These are phyloP conservation scores for Cryptomeria japonica DNA, from an alignment of 75 land plant species.

Conservation along the genomic window DNA sequence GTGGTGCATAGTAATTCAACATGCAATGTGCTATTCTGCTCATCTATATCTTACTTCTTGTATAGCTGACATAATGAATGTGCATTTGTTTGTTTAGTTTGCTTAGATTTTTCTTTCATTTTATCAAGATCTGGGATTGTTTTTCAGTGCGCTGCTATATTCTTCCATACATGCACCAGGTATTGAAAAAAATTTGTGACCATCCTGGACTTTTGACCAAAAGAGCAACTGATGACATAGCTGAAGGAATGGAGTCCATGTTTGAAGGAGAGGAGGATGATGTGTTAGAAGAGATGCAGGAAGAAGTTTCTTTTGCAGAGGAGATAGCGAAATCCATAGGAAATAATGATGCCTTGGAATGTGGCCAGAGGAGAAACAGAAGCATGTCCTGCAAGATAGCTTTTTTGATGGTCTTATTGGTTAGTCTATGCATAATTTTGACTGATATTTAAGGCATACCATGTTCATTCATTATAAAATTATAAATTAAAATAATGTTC, in stretches of 20 bases:
- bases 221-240: conserved; percentile 86
- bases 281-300: conserved; percentile 16
- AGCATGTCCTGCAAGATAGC: conserved; percentile 84
- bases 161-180: conserved; percentile 40
- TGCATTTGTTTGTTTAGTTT: background rate
- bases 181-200: conserved; percentile 98
- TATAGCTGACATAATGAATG: background rate
- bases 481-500: background rate
- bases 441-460: background rate
- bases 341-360: conserved; percentile 29
- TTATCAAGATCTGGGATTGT: background rate
- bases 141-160: background rate
- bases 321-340: conserved; percentile 68
- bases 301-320: conserved; percentile 45
- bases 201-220: conserved; percentile 92
- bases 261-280: conserved; percentile 45
- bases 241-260: conserved; percentile 88
- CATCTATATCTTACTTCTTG: background rate
- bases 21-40: background rate
- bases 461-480: background rate
- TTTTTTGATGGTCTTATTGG: conserved; percentile 83
- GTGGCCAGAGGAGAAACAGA: conserved; percentile 24
- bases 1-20: background rate
- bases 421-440: conserved; percentile 23
- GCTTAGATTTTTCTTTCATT: background rate